A percentile compares a stretch with the other conserved stretches of the same genome.
Conservation (phyloP, 2,329 filamentous ascomycete genomes). For the Paecilomyces sp. region DNA sequence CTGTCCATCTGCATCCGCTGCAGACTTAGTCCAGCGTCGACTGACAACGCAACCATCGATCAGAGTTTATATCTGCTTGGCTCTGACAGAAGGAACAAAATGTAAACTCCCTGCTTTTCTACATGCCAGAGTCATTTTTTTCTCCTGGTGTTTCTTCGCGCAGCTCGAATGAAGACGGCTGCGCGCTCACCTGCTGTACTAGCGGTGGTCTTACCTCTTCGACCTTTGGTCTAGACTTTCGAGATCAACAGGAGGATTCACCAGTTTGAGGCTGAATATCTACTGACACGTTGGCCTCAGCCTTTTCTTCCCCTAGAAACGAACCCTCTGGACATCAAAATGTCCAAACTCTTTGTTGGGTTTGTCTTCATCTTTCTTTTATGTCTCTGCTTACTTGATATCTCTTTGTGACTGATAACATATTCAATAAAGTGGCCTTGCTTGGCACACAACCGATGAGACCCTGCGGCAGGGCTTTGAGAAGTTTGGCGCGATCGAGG, state of each 20-base stretch:
- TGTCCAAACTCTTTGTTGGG: conserved; percentile 96
- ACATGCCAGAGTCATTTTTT: neutral
- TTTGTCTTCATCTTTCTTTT: conserved; percentile 40
- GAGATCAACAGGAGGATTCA: neutral
- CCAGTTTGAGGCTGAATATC: neutral
- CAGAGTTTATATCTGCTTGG: neutral
- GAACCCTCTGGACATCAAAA: conserved; percentile 32
- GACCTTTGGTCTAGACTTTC: neutral
- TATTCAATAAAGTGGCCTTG: conserved; percentile 65
- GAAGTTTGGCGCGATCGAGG: conserved; percentile 82
- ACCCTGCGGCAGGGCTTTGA: conserved; percentile 87
- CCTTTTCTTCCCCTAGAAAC: neutral
- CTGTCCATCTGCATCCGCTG: neutral
- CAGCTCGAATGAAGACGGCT: neutral
- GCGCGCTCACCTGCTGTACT: neutral
- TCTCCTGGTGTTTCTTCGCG: neutral
- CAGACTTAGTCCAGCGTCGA: neutral
- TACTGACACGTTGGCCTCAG: neutral
- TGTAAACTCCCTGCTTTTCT: neutral
- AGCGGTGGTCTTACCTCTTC: neutral
- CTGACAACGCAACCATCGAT: neutral
- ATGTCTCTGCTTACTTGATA: conserved; percentile 6
- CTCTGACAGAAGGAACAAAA: neutral
- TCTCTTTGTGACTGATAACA: conserved; percentile 11
- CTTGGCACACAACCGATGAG: conserved; percentile 93